A percentile compares a stretch with the other conserved stretches of the same genome.
Conservation (phyloP, 139 green algal genomes). For the Chlorella ohadii region DNA sequence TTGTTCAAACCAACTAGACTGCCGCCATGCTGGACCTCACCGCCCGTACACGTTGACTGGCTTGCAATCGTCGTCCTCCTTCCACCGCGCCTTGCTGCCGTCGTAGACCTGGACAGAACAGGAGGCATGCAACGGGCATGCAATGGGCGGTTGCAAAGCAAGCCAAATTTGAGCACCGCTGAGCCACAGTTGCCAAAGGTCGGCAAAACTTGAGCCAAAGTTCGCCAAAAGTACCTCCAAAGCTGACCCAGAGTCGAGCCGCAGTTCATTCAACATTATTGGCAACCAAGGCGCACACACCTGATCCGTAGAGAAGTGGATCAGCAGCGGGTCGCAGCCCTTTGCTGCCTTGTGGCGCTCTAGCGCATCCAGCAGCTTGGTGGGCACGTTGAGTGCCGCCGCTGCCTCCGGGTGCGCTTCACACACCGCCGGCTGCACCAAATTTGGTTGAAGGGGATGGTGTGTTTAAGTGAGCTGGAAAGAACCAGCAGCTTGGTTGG, state of each 20-base stretch:
- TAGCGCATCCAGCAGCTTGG: slow-evolving; percentile 51
- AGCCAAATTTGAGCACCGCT: too few relatives aligned
- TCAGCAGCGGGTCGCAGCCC: slow-evolving; percentile 53
- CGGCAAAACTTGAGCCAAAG: too few relatives aligned
- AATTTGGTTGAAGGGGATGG: too few relatives aligned
- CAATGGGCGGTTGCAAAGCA: too few relatives aligned
- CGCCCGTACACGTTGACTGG: slow-evolving; percentile 85
- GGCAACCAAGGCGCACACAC: slow-evolving; percentile 20
- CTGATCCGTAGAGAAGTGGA: slow-evolving; percentile 85
- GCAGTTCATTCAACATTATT: too few relatives aligned
- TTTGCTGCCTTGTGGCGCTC: background rate
- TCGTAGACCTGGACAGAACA: slow-evolving; percentile 82
- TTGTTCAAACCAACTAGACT: too few relatives aligned
- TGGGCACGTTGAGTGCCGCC: slow-evolving; percentile 64
- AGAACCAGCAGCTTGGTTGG: too few relatives aligned
- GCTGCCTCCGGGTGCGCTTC: slow-evolving; percentile 60
- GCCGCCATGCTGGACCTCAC: slow-evolving; percentile 10
- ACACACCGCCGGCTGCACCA: slow-evolving; percentile 55
- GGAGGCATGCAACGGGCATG: too few relatives aligned
- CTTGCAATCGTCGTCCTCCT: slow-evolving; percentile 50
- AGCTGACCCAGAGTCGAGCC: too few relatives aligned
- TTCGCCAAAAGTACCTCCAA: too few relatives aligned
- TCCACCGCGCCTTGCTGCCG: slow-evolving; percentile 52
- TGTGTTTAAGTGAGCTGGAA: too few relatives aligned
- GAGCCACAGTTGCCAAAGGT: too few relatives aligned